These are phyloP conservation scores for Hanseniaspora lachancei DNA, from an alignment of 805 yeast species.

Conservation along the genomic window DNA sequence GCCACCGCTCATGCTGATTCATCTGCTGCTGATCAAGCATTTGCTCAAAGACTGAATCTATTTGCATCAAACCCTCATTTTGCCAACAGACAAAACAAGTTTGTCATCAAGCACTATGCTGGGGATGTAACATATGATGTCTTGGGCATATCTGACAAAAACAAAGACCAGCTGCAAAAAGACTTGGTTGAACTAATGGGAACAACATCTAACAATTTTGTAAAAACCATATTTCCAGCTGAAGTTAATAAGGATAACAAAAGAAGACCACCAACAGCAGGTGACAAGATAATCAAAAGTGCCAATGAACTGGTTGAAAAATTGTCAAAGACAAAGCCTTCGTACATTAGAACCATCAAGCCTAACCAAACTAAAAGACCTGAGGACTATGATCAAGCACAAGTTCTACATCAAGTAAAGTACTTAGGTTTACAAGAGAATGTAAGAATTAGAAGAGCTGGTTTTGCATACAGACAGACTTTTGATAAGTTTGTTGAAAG, in stretches of 20 bases:
- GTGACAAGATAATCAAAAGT: slow-evolving; percentile 82
- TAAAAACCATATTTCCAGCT: slow-evolving; percentile 48
- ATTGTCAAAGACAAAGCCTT: slow-evolving; percentile 79
- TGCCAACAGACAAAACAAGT: slow-evolving; percentile 76
- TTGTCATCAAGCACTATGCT: slow-evolving; percentile 89
- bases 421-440: slow-evolving; percentile 93
- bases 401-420: slow-evolving; percentile 89
- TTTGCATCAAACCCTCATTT: slow-evolving; percentile 74
- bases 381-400: slow-evolving; percentile 72
- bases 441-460: slow-evolving; percentile 95
- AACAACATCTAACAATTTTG: slow-evolving; percentile 55
- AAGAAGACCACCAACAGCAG: slow-evolving; percentile 88
- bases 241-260: slow-evolving; percentile 53
- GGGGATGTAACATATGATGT: slow-evolving; percentile 95
- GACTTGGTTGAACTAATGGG: slow-evolving; percentile 71
- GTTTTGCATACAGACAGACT: slow-evolving; percentile 93
- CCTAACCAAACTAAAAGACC: slow-evolving; percentile 92
- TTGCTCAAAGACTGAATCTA: slow-evolving; percentile 79
- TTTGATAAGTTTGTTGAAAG: slow-evolving; percentile 93
- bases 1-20: slow-evolving; percentile 99
- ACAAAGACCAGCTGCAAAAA: slow-evolving; percentile 83
- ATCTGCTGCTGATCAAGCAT: slow-evolving; percentile 89
- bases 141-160: slow-evolving; percentile 84
- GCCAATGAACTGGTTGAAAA: slow-evolving; percentile 87
- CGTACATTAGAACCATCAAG: slow-evolving; percentile 92